phyloP scores from a whole-genome alignment of 495 filamentous ascomycete species.

The Xylaria curta region DNA sequence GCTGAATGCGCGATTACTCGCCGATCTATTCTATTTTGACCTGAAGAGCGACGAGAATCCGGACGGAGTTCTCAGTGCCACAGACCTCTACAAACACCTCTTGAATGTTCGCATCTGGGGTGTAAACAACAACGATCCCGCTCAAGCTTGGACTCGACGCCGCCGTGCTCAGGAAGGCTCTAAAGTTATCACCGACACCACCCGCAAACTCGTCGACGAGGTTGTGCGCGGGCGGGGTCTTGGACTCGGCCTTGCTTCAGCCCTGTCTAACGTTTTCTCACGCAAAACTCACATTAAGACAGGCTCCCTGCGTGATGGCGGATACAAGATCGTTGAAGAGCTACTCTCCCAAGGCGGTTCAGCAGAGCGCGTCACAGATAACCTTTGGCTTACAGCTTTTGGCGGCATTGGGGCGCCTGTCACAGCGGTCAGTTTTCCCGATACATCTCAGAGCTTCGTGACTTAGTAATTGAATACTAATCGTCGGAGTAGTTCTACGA shows the following conservation, averaged over 20 bases:
- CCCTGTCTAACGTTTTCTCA: conserved; percentile 17
- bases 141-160: conserved; percentile 66
- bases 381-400: conserved; percentile 43
- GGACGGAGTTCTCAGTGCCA: conserved; percentile 60
- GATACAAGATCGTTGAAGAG: conserved; percentile 38
- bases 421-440: conserved; percentile 31
- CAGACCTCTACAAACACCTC: conserved; percentile 65
- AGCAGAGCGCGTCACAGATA: conserved; percentile 42
- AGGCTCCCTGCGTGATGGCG: conserved; percentile 37
- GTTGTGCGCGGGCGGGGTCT: conserved; percentile 26
- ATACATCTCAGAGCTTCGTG: not conserved
- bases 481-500: conserved; percentile 45
- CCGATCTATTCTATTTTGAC: conserved; percentile 66
- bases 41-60: conserved; percentile 67
- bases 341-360: conserved; percentile 33
- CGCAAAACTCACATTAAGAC: conserved; percentile 33
- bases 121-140: conserved; percentile 71
- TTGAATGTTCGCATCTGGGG: conserved; percentile 66
- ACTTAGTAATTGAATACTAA: conserved; percentile 26
- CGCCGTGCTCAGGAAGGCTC: conserved; percentile 52
- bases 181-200: conserved; percentile 35
- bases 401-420: conserved; percentile 49
- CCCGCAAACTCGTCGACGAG: conserved; percentile 40
- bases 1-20: conserved; percentile 40
- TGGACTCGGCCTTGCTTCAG: conserved; percentile 26